Evolutionary conservation across 2,329 filamentous ascomycete genomes (phyloP).

Genomic region (Didymella pomorum): DNA sequence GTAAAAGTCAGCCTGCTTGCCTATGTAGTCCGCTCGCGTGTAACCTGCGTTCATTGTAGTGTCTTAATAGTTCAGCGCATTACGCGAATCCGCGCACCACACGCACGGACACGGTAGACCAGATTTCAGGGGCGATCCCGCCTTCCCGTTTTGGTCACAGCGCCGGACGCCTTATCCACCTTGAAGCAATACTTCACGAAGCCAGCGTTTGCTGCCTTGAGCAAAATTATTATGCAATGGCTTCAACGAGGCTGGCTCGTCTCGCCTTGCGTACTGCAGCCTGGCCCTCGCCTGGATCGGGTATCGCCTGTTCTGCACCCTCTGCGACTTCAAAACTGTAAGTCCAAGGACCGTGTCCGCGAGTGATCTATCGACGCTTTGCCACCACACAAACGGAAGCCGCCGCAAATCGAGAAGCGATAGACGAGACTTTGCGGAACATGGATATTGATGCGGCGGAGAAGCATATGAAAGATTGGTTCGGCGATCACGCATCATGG

Average conservation of each 20-base stretch:
- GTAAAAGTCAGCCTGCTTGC: too few species aligned
- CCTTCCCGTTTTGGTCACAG: too few species aligned
- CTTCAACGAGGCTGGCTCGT: not conserved
- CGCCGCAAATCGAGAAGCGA: not conserved
- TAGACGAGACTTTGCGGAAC: not conserved
- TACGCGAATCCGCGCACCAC: too few species aligned
- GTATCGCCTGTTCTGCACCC: not conserved
- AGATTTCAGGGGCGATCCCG: too few species aligned
- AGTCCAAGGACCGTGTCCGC: not conserved
- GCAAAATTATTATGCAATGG: not conserved
- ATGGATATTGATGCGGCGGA: constrained; percentile 23
- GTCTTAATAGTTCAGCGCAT: too few species aligned
- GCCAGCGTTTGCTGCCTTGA: too few species aligned
- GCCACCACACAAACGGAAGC: not conserved
- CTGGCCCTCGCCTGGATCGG: not conserved
- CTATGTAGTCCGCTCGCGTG: too few species aligned
- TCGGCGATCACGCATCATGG: constrained; percentile 26
- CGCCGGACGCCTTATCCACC: too few species aligned
- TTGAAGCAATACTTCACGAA: too few species aligned
- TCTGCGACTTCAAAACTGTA: not conserved
- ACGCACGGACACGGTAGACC: too few species aligned
- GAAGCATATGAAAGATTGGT: constrained; percentile 17
- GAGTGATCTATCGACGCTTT: not conserved
- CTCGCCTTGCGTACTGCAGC: not conserved
- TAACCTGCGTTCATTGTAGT: too few species aligned